phyloP scores from a whole-genome alignment of 2,329 filamentous ascomycete genomes.

The Botrytis elliptica region DNA sequence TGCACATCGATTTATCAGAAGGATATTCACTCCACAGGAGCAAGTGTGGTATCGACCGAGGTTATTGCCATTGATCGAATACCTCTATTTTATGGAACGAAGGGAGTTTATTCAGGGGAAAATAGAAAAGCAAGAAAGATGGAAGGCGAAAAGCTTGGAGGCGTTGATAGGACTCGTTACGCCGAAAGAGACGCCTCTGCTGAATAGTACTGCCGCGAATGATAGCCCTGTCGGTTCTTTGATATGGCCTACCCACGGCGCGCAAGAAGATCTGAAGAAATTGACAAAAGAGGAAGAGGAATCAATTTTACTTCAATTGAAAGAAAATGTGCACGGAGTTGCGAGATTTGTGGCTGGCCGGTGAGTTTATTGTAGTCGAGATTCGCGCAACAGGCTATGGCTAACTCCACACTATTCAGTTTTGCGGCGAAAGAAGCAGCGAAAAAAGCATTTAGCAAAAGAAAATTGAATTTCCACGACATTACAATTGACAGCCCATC shows the following conservation, averaged over 20 bases:
- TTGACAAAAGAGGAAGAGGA: slow-evolving; percentile 8
- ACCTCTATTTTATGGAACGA: not conserved
- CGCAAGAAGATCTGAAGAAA: not conserved
- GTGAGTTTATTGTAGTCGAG: slow-evolving; percentile 21
- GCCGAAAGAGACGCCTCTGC: not conserved
- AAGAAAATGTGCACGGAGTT: slow-evolving; percentile 12
- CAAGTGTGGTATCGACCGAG: slow-evolving; percentile 1
- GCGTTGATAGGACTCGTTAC: slow-evolving; percentile 1
- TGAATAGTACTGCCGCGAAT: not conserved
- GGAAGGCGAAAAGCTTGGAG: slow-evolving; percentile 8
- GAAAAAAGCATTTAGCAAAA: slow-evolving; percentile 67
- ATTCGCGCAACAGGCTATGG: not conserved
- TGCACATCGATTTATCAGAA: slow-evolving; percentile 23
- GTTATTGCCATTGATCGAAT: slow-evolving; percentile 11
- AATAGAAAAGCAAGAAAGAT: slow-evolving; percentile 5
- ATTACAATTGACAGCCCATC: slow-evolving; percentile 43
- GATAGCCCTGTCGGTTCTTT: not conserved
- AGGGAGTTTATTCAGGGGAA: slow-evolving; percentile 1
- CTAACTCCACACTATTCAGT: slow-evolving; percentile 22
- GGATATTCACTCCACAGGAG: slow-evolving; percentile 23
- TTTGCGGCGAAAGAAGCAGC: slow-evolving; percentile 71
- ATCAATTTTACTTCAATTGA: slow-evolving; percentile 1
- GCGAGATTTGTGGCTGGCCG: slow-evolving; percentile 34
- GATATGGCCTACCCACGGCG: not conserved
- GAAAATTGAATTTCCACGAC: slow-evolving; percentile 60